phyloP scores from a whole-genome alignment of 352 stramenopile species.

The Phytophthora pistaciae region DNA sequence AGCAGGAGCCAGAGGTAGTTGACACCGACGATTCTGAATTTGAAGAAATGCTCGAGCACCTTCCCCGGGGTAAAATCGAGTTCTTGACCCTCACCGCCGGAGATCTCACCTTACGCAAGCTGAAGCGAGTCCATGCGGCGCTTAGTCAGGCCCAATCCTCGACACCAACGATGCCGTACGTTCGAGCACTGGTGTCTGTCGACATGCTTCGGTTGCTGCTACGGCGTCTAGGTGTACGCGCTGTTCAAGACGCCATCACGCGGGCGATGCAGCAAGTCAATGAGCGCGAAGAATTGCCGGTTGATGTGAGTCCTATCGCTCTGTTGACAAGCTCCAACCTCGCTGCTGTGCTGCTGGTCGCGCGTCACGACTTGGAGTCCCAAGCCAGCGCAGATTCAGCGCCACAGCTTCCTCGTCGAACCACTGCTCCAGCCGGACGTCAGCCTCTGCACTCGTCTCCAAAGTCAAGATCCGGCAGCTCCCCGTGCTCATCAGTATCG shows the following conservation, averaged over 20 bases:
- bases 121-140: conserved; percentile 41
- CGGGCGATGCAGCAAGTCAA: conserved; percentile 28
- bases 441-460: conserved; percentile 4
- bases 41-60: conserved; percentile 45
- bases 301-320: conserved; percentile 15
- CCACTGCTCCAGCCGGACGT: conserved; percentile 1
- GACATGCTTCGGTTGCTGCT: conserved; percentile 55
- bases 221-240: conserved; percentile 31
- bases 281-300: conserved; percentile 29
- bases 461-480: conserved; percentile 19
- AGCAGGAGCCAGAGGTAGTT: conserved; percentile 15
- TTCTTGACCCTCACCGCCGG: conserved; percentile 37
- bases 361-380: conserved; percentile 30
- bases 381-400: background rate
- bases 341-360: conserved; percentile 38
- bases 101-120: conserved; percentile 38
- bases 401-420: background rate
- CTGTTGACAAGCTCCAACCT: conserved; percentile 57
- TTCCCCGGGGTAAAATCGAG: conserved; percentile 36
- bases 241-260: conserved; percentile 38
- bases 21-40: conserved; percentile 26
- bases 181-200: conserved; percentile 49
- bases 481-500: conserved; percentile 11
- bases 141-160: conserved; percentile 15
- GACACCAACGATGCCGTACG: conserved; percentile 27